Evolutionary conservation across 2,329 filamentous ascomycete genomes (phyloP).

Genomic region (Taxawa tesnikishii): DNA sequence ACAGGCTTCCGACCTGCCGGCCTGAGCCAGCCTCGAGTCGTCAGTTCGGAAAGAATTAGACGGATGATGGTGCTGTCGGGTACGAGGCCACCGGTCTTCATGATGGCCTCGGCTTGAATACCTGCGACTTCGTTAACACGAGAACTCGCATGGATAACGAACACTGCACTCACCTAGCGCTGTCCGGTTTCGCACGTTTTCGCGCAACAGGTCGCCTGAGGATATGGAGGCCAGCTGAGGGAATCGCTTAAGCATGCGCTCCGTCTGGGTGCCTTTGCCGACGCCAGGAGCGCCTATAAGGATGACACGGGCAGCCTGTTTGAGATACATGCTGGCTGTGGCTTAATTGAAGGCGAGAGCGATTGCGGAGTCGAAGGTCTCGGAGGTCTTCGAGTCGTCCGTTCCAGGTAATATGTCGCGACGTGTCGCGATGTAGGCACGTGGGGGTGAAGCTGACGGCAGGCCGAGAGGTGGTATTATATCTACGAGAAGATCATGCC

Average conservation of each 20-base stretch:
- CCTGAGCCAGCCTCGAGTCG: conserved; percentile 68
- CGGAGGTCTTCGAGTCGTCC: background rate
- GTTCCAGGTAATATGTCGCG: background rate
- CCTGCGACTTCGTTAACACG: conserved; percentile 38
- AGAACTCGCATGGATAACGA: background rate
- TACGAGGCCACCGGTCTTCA: conserved; percentile 81
- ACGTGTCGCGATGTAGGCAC: background rate
- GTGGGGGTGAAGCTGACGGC: too few species aligned
- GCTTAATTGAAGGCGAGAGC: conserved; percentile 1
- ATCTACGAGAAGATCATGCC: too few species aligned
- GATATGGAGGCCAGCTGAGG: conserved; percentile 84
- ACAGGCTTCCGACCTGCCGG: conserved; percentile 24
- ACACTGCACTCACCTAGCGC: conserved; percentile 54
- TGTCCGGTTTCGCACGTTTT: conserved; percentile 83
- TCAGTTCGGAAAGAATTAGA: conserved; percentile 82
- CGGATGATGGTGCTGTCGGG: conserved; percentile 84
- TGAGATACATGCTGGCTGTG: conserved; percentile 36
- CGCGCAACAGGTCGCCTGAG: conserved; percentile 81
- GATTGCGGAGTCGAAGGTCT: too few species aligned
- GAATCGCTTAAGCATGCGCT: conserved; percentile 74
- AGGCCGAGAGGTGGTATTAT: too few species aligned
- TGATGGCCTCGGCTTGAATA: conserved; percentile 78
- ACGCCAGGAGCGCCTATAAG: conserved; percentile 93
- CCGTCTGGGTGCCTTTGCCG: conserved; percentile 91
- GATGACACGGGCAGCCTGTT: conserved; percentile 73